Conservation (phyloP, 2,329 filamentous ascomycete species). For the Tothia fuscella region DNA sequence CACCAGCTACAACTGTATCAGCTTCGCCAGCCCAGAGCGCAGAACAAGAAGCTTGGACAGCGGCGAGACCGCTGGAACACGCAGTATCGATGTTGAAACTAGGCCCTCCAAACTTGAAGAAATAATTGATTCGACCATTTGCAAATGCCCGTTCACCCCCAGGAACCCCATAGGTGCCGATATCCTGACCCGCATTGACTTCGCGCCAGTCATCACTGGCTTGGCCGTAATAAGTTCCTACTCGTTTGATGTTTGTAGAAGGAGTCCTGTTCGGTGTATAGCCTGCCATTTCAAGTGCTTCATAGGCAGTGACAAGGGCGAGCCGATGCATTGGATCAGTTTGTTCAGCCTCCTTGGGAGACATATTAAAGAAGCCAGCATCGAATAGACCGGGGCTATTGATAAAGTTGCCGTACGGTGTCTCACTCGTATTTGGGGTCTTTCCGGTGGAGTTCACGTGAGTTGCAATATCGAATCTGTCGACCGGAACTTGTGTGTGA, state of each 20-base stretch:
- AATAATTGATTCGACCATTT: constrained; percentile 38
- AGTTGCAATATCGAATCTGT: constrained; percentile 15
- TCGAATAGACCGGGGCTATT: constrained; percentile 19
- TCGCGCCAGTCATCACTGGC: constrained; percentile 22
- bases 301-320: constrained; percentile 17
- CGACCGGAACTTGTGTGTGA: constrained; percentile 18
- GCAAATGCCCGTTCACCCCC: constrained; percentile 40
- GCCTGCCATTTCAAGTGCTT: constrained; percentile 19
- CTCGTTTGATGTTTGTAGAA: constrained; percentile 17
- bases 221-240: constrained; percentile 25
- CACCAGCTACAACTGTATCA: constrained; percentile 19
- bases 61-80: constrained; percentile 29
- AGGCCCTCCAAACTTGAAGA: constrained; percentile 30
- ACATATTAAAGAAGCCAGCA: constrained; percentile 22
- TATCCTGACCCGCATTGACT: constrained; percentile 18
- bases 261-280: constrained; percentile 19
- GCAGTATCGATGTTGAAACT: constrained; percentile 31
- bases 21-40: constrained; percentile 12
- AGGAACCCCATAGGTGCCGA: constrained; percentile 45
- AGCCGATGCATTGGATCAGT: constrained; percentile 19
- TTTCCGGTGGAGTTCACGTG: constrained; percentile 17
- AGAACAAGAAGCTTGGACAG: constrained; percentile 19
- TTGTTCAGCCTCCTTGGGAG: constrained; percentile 18
- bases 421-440: background rate
- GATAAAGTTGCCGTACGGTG: constrained; percentile 15